Evolutionary conservation across 306 rosid species (phyloP).

Genomic region (Quercus glauca): DNA sequence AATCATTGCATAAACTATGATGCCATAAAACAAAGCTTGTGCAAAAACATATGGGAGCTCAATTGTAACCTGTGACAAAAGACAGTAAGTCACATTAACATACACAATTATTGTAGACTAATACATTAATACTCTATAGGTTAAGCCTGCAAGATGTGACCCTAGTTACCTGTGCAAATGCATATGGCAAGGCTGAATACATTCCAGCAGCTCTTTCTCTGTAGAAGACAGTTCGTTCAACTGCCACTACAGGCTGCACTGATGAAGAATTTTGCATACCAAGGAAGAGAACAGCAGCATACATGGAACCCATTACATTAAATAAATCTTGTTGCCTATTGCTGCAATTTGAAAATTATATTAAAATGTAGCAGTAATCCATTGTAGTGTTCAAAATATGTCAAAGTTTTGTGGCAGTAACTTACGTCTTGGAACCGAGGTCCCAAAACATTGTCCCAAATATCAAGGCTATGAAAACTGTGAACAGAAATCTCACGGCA

Average conservation of each 20-base stretch:
- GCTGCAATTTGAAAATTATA: constrained; percentile 15
- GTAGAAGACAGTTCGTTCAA: constrained; percentile 51
- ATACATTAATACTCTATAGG: too few species aligned
- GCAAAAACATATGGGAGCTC: constrained; percentile 63
- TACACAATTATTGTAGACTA: too few species aligned
- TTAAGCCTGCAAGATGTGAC: background rate
- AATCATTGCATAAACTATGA: constrained; percentile 70
- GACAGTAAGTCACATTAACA: background rate
- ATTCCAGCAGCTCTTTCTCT: constrained; percentile 53
- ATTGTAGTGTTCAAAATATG: background rate
- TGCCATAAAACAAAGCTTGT: constrained; percentile 50
- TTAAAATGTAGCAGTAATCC: background rate
- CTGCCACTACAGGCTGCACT: constrained; percentile 44
- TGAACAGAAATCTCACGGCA: constrained; percentile 31
- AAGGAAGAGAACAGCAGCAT: constrained; percentile 33
- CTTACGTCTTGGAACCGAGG: constrained; percentile 45
- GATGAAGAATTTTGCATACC: constrained; percentile 42
- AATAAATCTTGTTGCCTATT: constrained; percentile 28
- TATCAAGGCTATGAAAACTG: constrained; percentile 26
- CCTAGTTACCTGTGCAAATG: constrained; percentile 36
- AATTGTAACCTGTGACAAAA: constrained; percentile 45
- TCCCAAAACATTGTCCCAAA: constrained; percentile 49
- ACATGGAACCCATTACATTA: constrained; percentile 51
- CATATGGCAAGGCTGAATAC: constrained; percentile 44
- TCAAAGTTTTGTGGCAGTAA: background rate